Evolutionary conservation across 2,329 filamentous ascomycete genomes (phyloP).

Genomic region (Macrophomina phaseolina): DNA sequence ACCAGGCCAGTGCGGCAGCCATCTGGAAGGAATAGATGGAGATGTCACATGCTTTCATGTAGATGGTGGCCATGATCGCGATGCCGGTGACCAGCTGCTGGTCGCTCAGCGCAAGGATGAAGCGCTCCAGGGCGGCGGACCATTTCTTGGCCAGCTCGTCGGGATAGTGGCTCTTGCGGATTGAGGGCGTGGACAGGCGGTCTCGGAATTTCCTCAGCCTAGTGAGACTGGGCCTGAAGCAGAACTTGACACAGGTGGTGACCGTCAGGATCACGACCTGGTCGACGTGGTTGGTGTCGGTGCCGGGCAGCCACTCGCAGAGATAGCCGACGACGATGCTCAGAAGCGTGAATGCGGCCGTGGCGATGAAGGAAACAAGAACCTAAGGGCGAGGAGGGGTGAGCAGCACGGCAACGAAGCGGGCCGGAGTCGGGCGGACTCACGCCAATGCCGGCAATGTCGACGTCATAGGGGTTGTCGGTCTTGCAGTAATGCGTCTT

Average conservation of each 20-base stretch:
- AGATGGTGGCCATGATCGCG: slow-evolving; percentile 34
- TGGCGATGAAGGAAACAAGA: slow-evolving; percentile 14
- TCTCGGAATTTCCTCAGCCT: neutral
- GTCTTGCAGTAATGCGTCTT: neutral
- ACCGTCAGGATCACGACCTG: slow-evolving; percentile 2
- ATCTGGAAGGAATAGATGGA: slow-evolving; percentile 35
- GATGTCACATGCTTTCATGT: slow-evolving; percentile 35
- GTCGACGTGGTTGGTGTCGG: slow-evolving; percentile 11
- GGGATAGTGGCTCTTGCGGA: neutral
- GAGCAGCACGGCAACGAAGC: neutral
- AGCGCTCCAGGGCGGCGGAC: slow-evolving; percentile 29
- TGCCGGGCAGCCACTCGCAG: slow-evolving; percentile 11
- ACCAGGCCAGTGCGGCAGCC: slow-evolving; percentile 34
- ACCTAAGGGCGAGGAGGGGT: neutral
- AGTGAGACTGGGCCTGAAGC: slow-evolving; percentile 3
- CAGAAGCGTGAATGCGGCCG: slow-evolving; percentile 13
- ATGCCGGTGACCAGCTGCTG: slow-evolving; percentile 37
- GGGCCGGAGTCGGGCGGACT: neutral
- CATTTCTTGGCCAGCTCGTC: neutral
- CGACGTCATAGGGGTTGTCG: slow-evolving; percentile 17
- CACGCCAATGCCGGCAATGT: slow-evolving; percentile 18
- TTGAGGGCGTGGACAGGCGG: neutral
- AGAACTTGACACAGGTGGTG: slow-evolving; percentile 9
- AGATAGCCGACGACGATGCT: slow-evolving; percentile 10
- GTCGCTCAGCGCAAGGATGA: slow-evolving; percentile 38